These are phyloP conservation scores for Dipteronia dyeriana DNA, from an alignment of 345 rosid species.

Conservation along the genomic window DNA sequence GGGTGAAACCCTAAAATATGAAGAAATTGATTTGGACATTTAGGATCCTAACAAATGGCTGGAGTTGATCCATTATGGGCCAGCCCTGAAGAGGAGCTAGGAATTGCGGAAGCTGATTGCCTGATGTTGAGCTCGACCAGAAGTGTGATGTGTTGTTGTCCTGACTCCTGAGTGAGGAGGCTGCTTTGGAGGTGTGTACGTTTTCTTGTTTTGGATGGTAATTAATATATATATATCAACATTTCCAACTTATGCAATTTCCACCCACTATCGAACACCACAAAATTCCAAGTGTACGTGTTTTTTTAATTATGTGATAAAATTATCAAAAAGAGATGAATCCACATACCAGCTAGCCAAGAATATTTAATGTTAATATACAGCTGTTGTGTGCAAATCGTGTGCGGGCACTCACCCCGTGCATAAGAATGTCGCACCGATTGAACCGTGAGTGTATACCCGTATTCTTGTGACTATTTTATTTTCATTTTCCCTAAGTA, in stretches of 20 bases:
- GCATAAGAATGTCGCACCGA: too few species aligned
- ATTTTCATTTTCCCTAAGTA: too few species aligned
- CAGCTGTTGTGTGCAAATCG: too few species aligned
- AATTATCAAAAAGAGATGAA: not conserved
- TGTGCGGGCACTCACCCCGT: too few species aligned
- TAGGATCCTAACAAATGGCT: too few species aligned
- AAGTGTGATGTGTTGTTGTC: conserved; percentile 66
- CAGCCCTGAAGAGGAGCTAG: conserved; percentile 16
- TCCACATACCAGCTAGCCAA: not conserved
- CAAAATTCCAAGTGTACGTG: not conserved
- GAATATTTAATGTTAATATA: too few species aligned
- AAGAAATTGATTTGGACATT: too few species aligned
- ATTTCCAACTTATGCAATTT: conserved; percentile 40
- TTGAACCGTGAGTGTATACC: too few species aligned
- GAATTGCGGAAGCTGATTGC: conserved; percentile 60
- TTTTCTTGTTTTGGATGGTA: conserved; percentile 56
- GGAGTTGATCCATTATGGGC: too few species aligned
- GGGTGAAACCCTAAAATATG: too few species aligned
- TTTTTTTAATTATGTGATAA: not conserved
- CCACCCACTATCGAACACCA: not conserved
- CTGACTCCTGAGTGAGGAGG: conserved; percentile 71
- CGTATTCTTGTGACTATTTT: too few species aligned
- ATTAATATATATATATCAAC: conserved; percentile 44
- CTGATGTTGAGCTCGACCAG: conserved; percentile 55
- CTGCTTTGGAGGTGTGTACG: conserved; percentile 67